Base-by-base conservation (phyloP, 495 filamentous ascomycete species). In the Entonaema liquescens region DNA sequence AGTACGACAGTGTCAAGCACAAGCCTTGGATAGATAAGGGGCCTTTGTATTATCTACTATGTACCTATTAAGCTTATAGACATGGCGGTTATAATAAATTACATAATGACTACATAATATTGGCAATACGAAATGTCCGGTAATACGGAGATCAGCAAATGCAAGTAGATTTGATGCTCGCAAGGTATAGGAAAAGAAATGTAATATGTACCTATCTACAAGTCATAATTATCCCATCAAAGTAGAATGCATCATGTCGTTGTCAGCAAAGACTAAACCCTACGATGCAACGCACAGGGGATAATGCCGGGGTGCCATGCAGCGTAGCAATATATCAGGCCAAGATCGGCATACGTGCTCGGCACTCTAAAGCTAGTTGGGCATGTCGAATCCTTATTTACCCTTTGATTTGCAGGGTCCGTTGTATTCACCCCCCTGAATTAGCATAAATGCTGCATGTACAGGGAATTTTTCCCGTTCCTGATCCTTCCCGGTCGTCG, bases 1-100 rank as follows among this genome's bases (percentile, higher is more conserved):
- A 79, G 49, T 35, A 29, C 13, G n/a, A 60, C 40, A 85, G 83
- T 85, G 83, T 72, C 82, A 83, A 70, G 79, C 83, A 23, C 83
- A 84, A 75, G 83, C 82, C 9, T 66, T 85, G 62, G 83, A 85
- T 67, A 74, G 80, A 65, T 84, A 79, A 50, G 33, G 33, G 44
- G 25, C 36, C 23, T 47, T 47, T 6, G 1, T 47, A 11, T 21
- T 47, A 47, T 47, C 7, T 23, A 47, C 17, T 12, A 47, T 47
- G 17, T 33, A 31, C 17, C 15, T 47, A 57, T 65, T 29, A 42
- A 55, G 53, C 36, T 66, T 66, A 63, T 56, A 54, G 15, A 23
- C 26, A 54, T 55, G 33, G 57, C 58, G 33, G 57, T 53, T 65
- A 26, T 68, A 62, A 68, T 68, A 8, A 33, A 25, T 9, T 55